Percentiles rank a stretch among this genome's conserved stretches.
phyloP scores from a whole-genome alignment of 1,284 basidiomycete genomes.

The Fomitiporia mediterranea region DNA sequence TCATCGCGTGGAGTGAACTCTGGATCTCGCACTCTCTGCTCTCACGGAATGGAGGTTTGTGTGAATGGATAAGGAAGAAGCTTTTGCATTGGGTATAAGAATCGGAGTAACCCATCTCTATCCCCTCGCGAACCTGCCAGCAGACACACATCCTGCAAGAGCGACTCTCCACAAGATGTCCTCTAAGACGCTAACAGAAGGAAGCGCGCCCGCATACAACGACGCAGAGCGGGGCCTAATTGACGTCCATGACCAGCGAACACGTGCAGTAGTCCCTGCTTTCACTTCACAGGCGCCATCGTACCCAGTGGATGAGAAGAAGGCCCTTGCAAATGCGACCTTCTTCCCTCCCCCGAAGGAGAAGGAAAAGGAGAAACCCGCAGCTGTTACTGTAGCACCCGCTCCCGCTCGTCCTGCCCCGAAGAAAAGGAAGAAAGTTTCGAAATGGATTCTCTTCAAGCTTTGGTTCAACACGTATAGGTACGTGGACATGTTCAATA shows the following conservation, averaged over 20 bases:
- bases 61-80: conserved; percentile 19
- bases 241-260: conserved; percentile 13
- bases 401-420: conserved; percentile 28
- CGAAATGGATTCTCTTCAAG: conserved; percentile 52
- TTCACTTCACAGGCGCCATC: conserved; percentile 14
- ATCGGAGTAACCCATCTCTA: not conserved
- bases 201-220: conserved; percentile 25
- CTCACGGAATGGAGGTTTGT: conserved; percentile 18
- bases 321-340: conserved; percentile 5
- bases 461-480: conserved; percentile 71
- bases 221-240: conserved; percentile 57
- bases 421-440: conserved; percentile 41
- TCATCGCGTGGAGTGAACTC: conserved; percentile 10
- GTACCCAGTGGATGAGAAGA: conserved; percentile 20
- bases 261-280: conserved; percentile 14
- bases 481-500: conserved; percentile 29
- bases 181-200: conserved; percentile 8
- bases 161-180: conserved; percentile 12
- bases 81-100: conserved; percentile 10
- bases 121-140: conserved; percentile 11
- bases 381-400: conserved; percentile 15
- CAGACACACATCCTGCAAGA: conserved; percentile 4
- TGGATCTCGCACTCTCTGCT: conserved; percentile 12
- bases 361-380: conserved; percentile 8
- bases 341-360: conserved; percentile 18